Base-by-base conservation (phyloP, 1,284 basidiomycete genomes). In the Rhizoctonia solani region DNA sequence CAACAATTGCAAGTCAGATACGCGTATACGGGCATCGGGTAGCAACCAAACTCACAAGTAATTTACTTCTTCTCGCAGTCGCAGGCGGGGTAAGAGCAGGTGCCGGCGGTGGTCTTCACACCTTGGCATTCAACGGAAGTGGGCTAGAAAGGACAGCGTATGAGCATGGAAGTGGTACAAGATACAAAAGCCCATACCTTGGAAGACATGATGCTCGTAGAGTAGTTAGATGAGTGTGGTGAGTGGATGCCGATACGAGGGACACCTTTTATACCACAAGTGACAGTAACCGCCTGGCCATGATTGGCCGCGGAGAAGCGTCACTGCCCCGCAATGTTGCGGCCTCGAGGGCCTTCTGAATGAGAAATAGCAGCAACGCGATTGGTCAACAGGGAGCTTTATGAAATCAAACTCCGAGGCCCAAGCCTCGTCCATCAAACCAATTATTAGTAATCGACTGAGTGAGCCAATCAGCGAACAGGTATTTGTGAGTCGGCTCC, bases 61-160 rank as follows among this genome's bases (percentile, higher is more conserved):
- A 13, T 61, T 61, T 41, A 61, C 58, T 61, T 61, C 47, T 61
- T 61, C 52, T 54, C 52, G 52, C 52, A 54, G 30, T 34, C 52
- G 54, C 54, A 55, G 9, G 44, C 30, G 19, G 58, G 58, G 32
- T 50, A 61, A 61, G 46, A 37, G 58, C 58, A 61, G 23, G 44
- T 39, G 42, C 16, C 19, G 55, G 29, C 55, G n/a, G n/a, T n/a
- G n/a, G 58, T 29, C 46, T 49, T 50, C 30, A 61, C 47, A 11
- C 46, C 47, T 25, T 49, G 29, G 58, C 58, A 61, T 16, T 61
- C 47, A 27, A 61, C 58, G 23, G 3, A 19, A 16, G 29, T 9
- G 19, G 58, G 58, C 58, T 61, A 32, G 11, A 41, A n/a, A 5
- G 9, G 11, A n/a, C 11, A 16, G 11, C 8, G 25, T 13, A 14